A percentile compares a stretch with the other conserved stretches of the same genome.
Conservation (phyloP, 2,329 filamentous ascomycete species). For the Pyricularia grisea region DNA sequence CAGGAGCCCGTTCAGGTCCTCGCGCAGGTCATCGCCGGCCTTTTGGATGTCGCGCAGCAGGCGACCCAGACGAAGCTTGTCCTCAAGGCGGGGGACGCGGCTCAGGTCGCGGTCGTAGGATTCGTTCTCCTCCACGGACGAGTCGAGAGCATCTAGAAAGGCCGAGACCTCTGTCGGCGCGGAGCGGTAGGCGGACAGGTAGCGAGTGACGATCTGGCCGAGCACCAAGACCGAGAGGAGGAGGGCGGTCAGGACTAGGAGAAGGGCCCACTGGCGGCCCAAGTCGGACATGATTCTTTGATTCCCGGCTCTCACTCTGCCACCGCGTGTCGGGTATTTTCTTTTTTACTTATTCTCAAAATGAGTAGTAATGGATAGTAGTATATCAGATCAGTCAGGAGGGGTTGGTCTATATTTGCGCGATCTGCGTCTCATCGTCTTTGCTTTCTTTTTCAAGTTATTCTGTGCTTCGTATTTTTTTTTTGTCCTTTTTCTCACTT, state of each 20-base stretch:
- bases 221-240: slow-evolving; percentile 45
- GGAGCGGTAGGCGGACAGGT: slow-evolving; percentile 44
- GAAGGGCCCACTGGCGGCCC: slow-evolving; percentile 45
- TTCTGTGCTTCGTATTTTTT: not conserved
- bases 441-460: not conserved
- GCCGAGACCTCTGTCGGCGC: slow-evolving; percentile 48
- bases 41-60: slow-evolving; percentile 54
- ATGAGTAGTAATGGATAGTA: not conserved
- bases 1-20: slow-evolving; percentile 45
- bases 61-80: slow-evolving; percentile 49
- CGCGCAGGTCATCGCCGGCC: slow-evolving; percentile 49
- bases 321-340: slow-evolving; percentile 4
- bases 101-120: slow-evolving; percentile 52
- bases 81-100: slow-evolving; percentile 48
- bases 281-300: slow-evolving; percentile 36
- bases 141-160: slow-evolving; percentile 52
- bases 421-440: slow-evolving; percentile 4
- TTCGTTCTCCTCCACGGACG: slow-evolving; percentile 55
- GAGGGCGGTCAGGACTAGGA: slow-evolving; percentile 49
- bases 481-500: not conserved
- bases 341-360: not conserved
- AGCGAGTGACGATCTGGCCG: slow-evolving; percentile 39
- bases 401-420: not conserved
- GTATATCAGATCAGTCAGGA: not conserved
- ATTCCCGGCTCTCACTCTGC: not conserved